These are phyloP conservation scores for Irpex lacteus DNA, from an alignment of 1,284 basidiomycete genomes.

Conservation along the genomic window DNA sequence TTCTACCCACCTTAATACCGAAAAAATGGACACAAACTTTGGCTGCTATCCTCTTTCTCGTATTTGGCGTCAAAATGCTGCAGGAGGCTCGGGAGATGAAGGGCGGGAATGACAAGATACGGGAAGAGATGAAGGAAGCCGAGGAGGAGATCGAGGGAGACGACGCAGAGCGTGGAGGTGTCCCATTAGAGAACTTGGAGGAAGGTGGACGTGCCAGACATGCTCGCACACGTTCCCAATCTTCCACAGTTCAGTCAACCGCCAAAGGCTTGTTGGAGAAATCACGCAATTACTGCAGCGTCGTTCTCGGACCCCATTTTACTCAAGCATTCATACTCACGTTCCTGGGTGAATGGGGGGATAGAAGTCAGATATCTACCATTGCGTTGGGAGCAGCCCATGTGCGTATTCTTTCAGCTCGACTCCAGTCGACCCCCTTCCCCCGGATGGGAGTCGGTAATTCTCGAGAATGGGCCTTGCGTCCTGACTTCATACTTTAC, in stretches of 20 bases:
- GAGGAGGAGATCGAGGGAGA: conserved; percentile 86
- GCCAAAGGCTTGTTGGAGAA: conserved; percentile 54
- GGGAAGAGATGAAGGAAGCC: conserved; percentile 91
- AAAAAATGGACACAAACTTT: conserved; percentile 75
- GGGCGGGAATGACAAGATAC: conserved; percentile 73
- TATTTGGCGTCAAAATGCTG: conserved; percentile 86
- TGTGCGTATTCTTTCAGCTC: conserved; percentile 48
- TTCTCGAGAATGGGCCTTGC: conserved; percentile 2
- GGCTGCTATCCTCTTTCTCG: conserved; percentile 80
- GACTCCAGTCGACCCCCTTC: neutral
- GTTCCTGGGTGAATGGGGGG: conserved; percentile 98
- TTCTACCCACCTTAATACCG: conserved; percentile 82
- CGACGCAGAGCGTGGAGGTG: conserved; percentile 47
- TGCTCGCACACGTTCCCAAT: conserved; percentile 17
- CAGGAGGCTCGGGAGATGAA: conserved; percentile 80
- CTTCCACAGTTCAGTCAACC: conserved; percentile 9
- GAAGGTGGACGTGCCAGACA: conserved; percentile 39
- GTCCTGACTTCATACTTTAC: conserved; percentile 12
- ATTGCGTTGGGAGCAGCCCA: conserved; percentile 96
- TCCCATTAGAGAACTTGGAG: conserved; percentile 65
- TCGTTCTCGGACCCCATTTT: conserved; percentile 90
- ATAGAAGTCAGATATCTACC: conserved; percentile 95
- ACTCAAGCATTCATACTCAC: conserved; percentile 95
- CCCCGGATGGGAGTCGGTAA: neutral
- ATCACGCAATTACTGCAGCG: conserved; percentile 76